phyloP scores from a whole-genome alignment of 805 yeast species.

The Jamesozyma gamospora region DNA sequence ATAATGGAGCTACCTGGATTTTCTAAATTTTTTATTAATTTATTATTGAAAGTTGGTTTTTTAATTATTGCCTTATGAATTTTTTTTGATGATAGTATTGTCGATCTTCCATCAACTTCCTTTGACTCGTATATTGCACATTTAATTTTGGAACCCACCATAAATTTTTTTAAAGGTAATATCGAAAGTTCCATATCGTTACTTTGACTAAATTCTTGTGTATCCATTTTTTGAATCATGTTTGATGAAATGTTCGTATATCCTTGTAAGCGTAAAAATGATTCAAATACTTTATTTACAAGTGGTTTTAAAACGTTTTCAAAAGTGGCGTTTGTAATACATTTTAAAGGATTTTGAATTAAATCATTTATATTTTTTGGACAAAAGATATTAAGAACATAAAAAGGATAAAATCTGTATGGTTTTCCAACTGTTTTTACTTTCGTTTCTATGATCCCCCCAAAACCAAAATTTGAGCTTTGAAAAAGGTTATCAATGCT shows the following conservation, averaged over 20 bases:
- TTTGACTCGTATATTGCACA: background rate
- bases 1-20: no score
- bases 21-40: background rate
- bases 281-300: conserved; percentile 23
- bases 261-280: conserved; percentile 22
- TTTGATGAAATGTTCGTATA: conserved; percentile 3
- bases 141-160: no score
- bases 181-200: background rate
- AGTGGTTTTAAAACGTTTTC: conserved; percentile 25
- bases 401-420: conserved; percentile 31
- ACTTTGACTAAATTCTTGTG: background rate
- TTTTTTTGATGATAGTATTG: no score
- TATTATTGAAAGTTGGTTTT: background rate
- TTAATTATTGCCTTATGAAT: background rate
- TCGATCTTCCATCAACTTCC: background rate
- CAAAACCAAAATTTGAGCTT: conserved; percentile 7
- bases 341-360: conserved; percentile 34
- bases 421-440: conserved; percentile 28
- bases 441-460: background rate
- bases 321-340: conserved; percentile 20
- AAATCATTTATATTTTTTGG: conserved; percentile 29
- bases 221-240: no score
- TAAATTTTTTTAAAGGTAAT: background rate
- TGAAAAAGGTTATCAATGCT: conserved; percentile 16
- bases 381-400: conserved; percentile 28